Evolutionary conservation across 208 protist species (phyloP).

Genomic region (Leishmania tarentolae): DNA sequence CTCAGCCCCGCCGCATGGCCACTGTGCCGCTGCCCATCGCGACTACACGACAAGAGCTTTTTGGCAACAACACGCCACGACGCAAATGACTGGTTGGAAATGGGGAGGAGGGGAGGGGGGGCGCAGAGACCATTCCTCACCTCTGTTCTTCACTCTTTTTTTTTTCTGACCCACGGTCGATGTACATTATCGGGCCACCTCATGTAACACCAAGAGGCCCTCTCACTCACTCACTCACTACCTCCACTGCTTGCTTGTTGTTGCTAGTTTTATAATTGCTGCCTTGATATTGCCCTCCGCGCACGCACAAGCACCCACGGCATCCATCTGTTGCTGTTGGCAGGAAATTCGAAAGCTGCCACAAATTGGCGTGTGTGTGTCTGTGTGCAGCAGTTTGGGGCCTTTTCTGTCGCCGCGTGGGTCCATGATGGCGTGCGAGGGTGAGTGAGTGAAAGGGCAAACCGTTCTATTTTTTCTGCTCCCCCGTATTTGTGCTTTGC

Average conservation of each 20-base stretch:
- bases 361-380: background rate
- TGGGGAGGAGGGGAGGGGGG: too few species aligned
- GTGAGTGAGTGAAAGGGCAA: background rate
- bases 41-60: conserved; percentile 29
- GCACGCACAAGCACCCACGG: background rate
- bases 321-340: background rate
- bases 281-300: background rate
- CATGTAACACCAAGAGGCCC: background rate
- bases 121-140: too few species aligned
- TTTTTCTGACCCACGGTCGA: background rate
- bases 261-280: background rate
- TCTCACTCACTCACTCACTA: background rate
- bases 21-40: conserved; percentile 32
- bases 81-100: background rate
- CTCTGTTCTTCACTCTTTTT: background rate
- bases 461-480: background rate
- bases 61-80: conserved; percentile 1
- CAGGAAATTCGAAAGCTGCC: background rate
- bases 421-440: background rate
- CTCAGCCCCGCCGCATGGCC: conserved; percentile 21
- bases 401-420: background rate
- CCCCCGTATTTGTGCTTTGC: background rate
- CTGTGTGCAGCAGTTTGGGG: background rate
- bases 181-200: background rate
- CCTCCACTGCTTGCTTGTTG: background rate